phyloP scores from a whole-genome alignment of 768 basidiomycete species.

The Mycena galericulata region DNA sequence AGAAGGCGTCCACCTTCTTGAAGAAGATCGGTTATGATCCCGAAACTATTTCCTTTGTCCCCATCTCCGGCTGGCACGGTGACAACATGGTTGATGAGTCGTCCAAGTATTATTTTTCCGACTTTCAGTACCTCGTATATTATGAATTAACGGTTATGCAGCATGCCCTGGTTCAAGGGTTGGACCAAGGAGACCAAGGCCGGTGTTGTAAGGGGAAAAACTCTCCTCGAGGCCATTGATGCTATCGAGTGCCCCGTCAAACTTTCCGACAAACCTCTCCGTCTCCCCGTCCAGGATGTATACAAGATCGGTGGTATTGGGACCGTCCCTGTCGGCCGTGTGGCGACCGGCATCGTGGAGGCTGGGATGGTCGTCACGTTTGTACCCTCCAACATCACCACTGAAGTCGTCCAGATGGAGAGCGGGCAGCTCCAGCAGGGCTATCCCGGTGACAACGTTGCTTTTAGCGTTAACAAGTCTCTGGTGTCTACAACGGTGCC shows the following conservation, averaged over 20 bases:
- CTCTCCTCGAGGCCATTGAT: constrained; percentile 99
- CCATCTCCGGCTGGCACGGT: constrained; percentile 99
- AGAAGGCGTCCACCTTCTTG: constrained; percentile 97
- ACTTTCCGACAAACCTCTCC: constrained; percentile 99
- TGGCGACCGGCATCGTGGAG: constrained; percentile 99
- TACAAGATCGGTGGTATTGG: constrained; percentile 99
- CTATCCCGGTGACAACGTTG: constrained; percentile 98
- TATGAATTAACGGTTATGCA: constrained; percentile 49
- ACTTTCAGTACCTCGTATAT: background rate
- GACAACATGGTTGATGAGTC: constrained; percentile 99
- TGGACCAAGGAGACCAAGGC: constrained; percentile 98
- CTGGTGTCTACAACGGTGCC: no score
- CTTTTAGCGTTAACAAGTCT: constrained; percentile 83
- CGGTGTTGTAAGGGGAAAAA: constrained; percentile 96
- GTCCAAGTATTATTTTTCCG: constrained; percentile 71
- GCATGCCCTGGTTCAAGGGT: constrained; percentile 99
- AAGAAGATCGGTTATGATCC: constrained; percentile 99
- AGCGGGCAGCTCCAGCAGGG: constrained; percentile 97
- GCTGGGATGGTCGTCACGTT: constrained; percentile 99
- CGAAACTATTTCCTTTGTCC: constrained; percentile 97
- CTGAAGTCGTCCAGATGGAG: constrained; percentile 99
- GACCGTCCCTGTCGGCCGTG: constrained; percentile 99
- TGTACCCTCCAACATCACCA: constrained; percentile 97
- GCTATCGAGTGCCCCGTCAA: constrained; percentile 98
- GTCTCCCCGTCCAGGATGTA: constrained; percentile 99